Conservation (phyloP, 2,329 filamentous ascomycete genomes). For the Phaeosphaeria sp. region DNA sequence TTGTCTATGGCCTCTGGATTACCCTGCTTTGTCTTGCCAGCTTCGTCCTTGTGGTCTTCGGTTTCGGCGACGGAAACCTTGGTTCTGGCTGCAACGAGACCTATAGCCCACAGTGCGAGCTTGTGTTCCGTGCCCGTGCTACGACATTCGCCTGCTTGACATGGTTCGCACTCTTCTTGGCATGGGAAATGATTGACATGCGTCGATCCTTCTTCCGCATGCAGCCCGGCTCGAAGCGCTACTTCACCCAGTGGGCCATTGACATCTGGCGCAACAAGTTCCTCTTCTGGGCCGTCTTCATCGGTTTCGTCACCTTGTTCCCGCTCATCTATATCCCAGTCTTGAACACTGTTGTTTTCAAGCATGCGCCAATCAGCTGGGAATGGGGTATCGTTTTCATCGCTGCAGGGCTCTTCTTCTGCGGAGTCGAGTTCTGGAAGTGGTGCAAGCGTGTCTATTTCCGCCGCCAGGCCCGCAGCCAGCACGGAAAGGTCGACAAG, state of each 20-base stretch:
- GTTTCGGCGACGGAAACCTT: conserved; percentile 41
- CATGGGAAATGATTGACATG: conserved; percentile 79
- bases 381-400: conserved; percentile 75
- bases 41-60: conserved; percentile 46
- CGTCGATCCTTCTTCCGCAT: conserved; percentile 78
- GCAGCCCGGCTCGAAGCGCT: conserved; percentile 65
- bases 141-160: conserved; percentile 78
- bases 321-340: conserved; percentile 69
- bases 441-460: conserved; percentile 64
- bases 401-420: conserved; percentile 66
- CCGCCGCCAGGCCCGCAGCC: conserved; percentile 26
- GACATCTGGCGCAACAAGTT: conserved; percentile 78
- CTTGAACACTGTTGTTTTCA: conserved; percentile 70
- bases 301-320: conserved; percentile 55
- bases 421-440: conserved; percentile 71
- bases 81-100: conserved; percentile 45
- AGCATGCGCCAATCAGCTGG: conserved; percentile 70
- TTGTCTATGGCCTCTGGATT: conserved; percentile 49
- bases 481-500: conserved; percentile 14
- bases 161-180: conserved; percentile 78
- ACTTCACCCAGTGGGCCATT: conserved; percentile 64
- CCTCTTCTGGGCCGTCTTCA: conserved; percentile 55
- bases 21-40: conserved; percentile 38
- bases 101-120: conserved; percentile 40
- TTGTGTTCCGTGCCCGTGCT: conserved; percentile 63